phyloP scores from a whole-genome alignment of 345 rosid genomes.

The Bruguiera gymnorhiza region DNA sequence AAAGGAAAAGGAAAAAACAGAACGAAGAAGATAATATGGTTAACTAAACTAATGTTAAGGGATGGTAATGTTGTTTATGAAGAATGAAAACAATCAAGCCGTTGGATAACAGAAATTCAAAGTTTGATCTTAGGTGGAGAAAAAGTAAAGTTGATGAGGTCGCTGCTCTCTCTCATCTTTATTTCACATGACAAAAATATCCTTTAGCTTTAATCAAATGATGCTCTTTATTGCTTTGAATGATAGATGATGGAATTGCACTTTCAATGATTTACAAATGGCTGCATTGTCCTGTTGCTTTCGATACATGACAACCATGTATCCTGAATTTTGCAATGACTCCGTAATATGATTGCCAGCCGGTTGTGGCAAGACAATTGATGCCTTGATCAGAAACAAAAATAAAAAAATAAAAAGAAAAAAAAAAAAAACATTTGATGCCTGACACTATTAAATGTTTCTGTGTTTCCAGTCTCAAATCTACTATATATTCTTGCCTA shows the following conservation, averaged over 20 bases:
- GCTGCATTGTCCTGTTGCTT: conserved; percentile 38
- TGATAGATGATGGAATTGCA: conserved; percentile 45
- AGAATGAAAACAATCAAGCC: conserved; percentile 22
- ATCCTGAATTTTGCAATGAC: neutral
- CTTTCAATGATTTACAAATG: conserved; percentile 43
- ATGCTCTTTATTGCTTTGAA: conserved; percentile 46
- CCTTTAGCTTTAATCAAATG: conserved; percentile 58
- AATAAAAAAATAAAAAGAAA: neutral
- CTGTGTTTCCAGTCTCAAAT: neutral
- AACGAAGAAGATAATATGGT: neutral
- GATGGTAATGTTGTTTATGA: neutral
- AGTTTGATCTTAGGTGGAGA: conserved; percentile 32
- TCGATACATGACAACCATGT: conserved; percentile 21
- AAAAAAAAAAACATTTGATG: conserved; percentile 5
- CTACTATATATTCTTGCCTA: neutral
- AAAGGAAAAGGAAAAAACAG: neutral
- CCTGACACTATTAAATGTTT: neutral
- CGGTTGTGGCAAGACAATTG: conserved; percentile 1
- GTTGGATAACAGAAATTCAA: conserved; percentile 51
- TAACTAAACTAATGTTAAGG: neutral
- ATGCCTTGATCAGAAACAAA: neutral
- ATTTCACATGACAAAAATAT: conserved; percentile 40
- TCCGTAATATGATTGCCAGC: conserved; percentile 7
- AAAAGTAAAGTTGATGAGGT: conserved; percentile 42
- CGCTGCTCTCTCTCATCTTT: conserved; percentile 5